Evolutionary conservation across 768 basidiomycete species (phyloP).

Genomic region (Naganishia antarctica): DNA sequence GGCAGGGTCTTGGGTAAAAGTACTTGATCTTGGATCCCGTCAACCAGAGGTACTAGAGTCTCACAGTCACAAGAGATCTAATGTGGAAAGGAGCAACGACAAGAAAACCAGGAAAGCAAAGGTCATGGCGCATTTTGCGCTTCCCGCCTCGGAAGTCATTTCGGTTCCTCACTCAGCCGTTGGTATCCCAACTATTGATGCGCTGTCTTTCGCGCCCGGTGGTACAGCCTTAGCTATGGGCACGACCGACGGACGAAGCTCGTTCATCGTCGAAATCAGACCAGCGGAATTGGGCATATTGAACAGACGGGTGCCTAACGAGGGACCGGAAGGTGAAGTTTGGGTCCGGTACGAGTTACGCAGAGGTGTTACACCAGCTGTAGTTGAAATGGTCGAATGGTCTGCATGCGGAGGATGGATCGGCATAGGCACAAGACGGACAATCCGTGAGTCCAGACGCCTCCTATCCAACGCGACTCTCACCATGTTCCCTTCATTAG

Average conservation of each 20-base stretch:
- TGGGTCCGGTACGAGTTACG: conserved; percentile 27
- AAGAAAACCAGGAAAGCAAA: neutral
- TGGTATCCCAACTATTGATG: neutral
- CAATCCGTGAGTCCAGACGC: conserved; percentile 22
- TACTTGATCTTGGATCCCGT: conserved; percentile 16
- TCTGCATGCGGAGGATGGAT: conserved; percentile 7
- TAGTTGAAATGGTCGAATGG: conserved; percentile 20
- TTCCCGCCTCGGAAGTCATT: conserved; percentile 15
- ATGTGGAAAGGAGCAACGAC: neutral
- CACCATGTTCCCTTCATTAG: neutral
- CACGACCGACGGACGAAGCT: conserved; percentile 11
- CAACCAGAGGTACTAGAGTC: neutral
- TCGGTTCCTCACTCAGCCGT: neutral
- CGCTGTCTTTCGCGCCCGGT: conserved; percentile 7
- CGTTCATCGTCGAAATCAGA: conserved; percentile 18
- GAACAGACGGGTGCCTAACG: neutral
- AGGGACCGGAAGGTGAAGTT: conserved; percentile 6
- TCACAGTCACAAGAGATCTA: neutral
- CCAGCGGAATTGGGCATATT: neutral
- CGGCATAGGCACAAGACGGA: conserved; percentile 20
- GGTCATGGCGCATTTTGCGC: conserved; percentile 17
- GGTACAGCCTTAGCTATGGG: conserved; percentile 13
- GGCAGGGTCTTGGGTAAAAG: conserved; percentile 21
- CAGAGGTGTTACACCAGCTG: conserved; percentile 25
- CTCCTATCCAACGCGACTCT: neutral